These are phyloP conservation scores for Fusarium tanahbumbuense DNA, from an alignment of 2,329 filamentous ascomycete genomes.

Conservation along the genomic window DNA sequence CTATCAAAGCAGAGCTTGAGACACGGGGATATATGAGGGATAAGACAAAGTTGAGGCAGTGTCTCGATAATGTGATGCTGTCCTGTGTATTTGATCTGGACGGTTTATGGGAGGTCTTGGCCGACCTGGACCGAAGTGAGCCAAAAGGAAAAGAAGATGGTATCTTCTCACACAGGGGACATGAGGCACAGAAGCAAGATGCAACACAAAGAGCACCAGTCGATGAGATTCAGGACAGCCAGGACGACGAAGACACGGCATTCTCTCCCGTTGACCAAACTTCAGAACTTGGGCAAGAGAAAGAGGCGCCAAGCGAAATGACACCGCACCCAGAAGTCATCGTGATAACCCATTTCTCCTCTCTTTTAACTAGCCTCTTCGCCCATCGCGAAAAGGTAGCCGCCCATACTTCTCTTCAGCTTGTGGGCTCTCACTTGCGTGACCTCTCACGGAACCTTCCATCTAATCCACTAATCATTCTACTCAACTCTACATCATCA, in stretches of 20 bases:
- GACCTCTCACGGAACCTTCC: conserved; percentile 56
- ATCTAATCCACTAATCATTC: conserved; percentile 61
- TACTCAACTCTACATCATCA: conserved; percentile 64
- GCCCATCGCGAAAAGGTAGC: conserved; percentile 57
- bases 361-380: conserved; percentile 65
- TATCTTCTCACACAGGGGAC: background rate
- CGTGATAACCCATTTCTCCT: conserved; percentile 66
- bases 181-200: background rate
- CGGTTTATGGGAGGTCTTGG: conserved; percentile 67
- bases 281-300: conserved; percentile 3
- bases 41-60: conserved; percentile 47
- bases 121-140: conserved; percentile 57
- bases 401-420: conserved; percentile 62
- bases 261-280: conserved; percentile 18
- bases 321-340: conserved; percentile 55
- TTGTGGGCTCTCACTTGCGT: conserved; percentile 61
- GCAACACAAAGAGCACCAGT: background rate
- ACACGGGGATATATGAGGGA: conserved; percentile 28
- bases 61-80: conserved; percentile 64
- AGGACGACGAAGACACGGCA: conserved; percentile 48
- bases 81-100: conserved; percentile 69
- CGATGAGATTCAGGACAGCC: conserved; percentile 51
- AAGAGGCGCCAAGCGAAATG: conserved; percentile 1
- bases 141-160: conserved; percentile 53
- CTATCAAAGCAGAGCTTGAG: conserved; percentile 53